phyloP scores from a whole-genome alignment of 768 basidiomycete genomes.

The Rhizopogon salebrosus region DNA sequence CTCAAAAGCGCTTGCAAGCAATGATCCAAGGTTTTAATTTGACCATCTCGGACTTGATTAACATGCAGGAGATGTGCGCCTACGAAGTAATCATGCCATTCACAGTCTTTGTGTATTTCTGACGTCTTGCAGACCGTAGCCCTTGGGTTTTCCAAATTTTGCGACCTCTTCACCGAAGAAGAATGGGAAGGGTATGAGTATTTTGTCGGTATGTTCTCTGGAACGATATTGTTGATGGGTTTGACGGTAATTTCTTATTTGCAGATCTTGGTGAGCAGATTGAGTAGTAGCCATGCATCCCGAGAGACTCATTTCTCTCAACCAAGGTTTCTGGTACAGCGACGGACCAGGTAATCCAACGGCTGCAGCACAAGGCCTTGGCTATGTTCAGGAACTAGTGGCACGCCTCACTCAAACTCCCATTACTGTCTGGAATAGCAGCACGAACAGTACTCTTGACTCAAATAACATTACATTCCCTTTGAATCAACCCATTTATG shows the following conservation, averaged over 20 bases:
- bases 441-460: conserved; percentile 43
- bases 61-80: conserved; percentile 35
- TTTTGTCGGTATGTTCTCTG: conserved; percentile 20
- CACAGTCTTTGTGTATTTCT: neutral
- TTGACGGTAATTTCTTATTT: neutral
- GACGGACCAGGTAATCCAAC: conserved; percentile 39
- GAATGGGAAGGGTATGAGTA: conserved; percentile 51
- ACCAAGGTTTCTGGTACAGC: conserved; percentile 27
- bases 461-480: conserved; percentile 31
- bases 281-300: conserved; percentile 11
- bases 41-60: conserved; percentile 21
- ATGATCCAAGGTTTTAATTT: conserved; percentile 29
- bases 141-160: conserved; percentile 46
- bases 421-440: conserved; percentile 35
- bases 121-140: conserved; percentile 34
- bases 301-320: neutral
- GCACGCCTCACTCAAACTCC: conserved; percentile 36
- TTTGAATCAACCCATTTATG: conserved; percentile 34
- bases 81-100: conserved; percentile 28
- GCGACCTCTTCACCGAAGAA: conserved; percentile 43
- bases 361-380: conserved; percentile 33
- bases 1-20: conserved; percentile 28
- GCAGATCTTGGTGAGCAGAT: neutral
- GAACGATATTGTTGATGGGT: neutral
- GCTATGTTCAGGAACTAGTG: conserved; percentile 40